Evolutionary conservation across 768 basidiomycete species (phyloP), one percentile per base, ranked within the genome.

Genomic region (Termitomyces sp.): DNA sequence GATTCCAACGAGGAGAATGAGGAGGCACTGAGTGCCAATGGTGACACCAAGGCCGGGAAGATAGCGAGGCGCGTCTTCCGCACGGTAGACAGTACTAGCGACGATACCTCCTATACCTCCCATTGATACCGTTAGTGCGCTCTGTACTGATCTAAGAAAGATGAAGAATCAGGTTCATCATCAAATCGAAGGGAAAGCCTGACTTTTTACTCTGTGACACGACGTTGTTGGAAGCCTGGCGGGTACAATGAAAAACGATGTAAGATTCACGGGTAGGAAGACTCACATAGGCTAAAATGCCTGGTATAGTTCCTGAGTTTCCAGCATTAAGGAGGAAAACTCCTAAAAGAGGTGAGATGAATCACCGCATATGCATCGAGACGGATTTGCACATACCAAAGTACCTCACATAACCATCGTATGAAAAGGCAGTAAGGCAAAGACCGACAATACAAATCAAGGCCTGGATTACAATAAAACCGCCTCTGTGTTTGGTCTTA

Each of bases 171-270:
- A 40, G 41, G 62, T 37, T n/a, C 59, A 30, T 17, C 40, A 40
- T 19, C 38, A 17, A 43, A 53, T 14, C 41, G 31, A 23, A 28
- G 35, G 50, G 19, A 30, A 12, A 33, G 43, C 56, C 30, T 33
- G 53, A 72, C 73, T 69, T 70, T 67, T 78, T 79, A 53, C 75
- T 76, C 53, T 79, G 77, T 14, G 76, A 75, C 10, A 77, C 76
- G 5, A 78, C 77, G 59, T 80, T 80, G 59, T 78, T 78, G 5
- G 75, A 70, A 44, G 69, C 66, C 72, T 76, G 51, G 19, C 19
- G 31, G 19, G 42, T n/a, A 17, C 8, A 35, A 9, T n/a, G 48
- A 30, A 28, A 41, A 37, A 54, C 14, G 49, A 28, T 28, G 38
- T 33, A 14, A 17, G 14, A 33, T 45, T 10, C 33, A 31, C n/a